Conservation (phyloP, 257 asterid genomes). For the Osmanthus fragrans region DNA sequence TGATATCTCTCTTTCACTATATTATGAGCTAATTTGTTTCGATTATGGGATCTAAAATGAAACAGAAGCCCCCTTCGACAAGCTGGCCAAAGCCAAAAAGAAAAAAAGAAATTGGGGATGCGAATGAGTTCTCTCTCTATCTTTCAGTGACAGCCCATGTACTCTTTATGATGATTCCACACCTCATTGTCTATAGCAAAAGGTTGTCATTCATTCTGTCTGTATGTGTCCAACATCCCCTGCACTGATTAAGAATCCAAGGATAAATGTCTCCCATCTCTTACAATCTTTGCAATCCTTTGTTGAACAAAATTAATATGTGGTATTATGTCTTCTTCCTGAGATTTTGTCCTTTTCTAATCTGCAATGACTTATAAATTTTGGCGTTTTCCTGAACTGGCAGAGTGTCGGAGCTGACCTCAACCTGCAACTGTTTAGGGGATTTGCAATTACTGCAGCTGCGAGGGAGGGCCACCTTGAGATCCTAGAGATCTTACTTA, state of each 20-base stretch:
- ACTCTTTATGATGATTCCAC: conserved; percentile 20
- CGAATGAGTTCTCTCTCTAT: conserved; percentile 7
- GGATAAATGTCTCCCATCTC: not conserved
- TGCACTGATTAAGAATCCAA: not conserved
- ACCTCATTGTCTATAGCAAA: conserved; percentile 21
- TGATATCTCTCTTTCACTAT: not conserved
- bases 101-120: conserved; percentile 19
- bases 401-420: conserved; percentile 78
- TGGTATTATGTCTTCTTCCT: conserved; percentile 4
- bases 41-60: not conserved
- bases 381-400: conserved; percentile 14
- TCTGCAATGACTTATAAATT: conserved; percentile 9
- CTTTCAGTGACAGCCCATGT: conserved; percentile 16
- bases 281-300: not conserved
- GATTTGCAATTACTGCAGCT: conserved; percentile 66
- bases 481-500: conserved; percentile 65
- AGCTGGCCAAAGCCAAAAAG: not conserved
- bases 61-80: not conserved
- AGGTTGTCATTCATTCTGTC: conserved; percentile 18
- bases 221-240: conserved; percentile 8
- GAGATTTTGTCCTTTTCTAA: conserved; percentile 1
- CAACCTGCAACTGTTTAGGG: conserved; percentile 65
- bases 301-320: not conserved
- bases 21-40: not conserved
- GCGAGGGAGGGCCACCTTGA: conserved; percentile 70